phyloP scores from a whole-genome alignment of 495 filamentous ascomycete genomes.

The Lasiosphaeris hirsuta region DNA sequence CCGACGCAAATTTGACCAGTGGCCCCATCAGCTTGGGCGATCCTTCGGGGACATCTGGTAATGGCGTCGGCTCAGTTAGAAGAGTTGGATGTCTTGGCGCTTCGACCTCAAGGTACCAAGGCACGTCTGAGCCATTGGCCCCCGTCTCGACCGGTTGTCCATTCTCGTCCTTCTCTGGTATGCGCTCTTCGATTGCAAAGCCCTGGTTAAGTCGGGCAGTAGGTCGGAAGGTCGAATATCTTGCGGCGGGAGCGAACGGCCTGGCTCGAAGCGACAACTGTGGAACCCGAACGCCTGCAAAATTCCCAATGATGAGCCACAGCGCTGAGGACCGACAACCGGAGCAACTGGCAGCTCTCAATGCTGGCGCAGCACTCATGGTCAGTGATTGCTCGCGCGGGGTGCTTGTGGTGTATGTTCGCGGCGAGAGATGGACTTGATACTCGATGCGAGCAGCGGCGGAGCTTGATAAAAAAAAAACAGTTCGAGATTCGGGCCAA shows the following conservation, averaged over 20 bases:
- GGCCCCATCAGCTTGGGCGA: conserved; percentile 69
- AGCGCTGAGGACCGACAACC: conserved; percentile 27
- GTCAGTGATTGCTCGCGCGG: background rate
- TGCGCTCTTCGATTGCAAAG: conserved; percentile 23
- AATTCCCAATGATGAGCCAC: conserved; percentile 21
- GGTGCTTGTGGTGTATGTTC: background rate
- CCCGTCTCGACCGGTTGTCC: background rate
- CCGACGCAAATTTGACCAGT: conserved; percentile 72
- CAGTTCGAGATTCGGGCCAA: no score
- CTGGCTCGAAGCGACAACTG: background rate
- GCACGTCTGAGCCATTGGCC: conserved; percentile 31
- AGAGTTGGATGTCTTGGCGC: conserved; percentile 47
- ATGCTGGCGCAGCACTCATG: conserved; percentile 18
- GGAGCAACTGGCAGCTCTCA: conserved; percentile 26
- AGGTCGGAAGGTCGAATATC: conserved; percentile 25
- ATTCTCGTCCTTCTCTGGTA: conserved; percentile 2
- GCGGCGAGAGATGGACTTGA: background rate
- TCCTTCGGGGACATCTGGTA: conserved; percentile 72
- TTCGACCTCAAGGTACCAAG: conserved; percentile 88
- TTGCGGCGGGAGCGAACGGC: conserved; percentile 1
- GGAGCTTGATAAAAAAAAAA: no score
- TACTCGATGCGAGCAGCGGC: background rate
- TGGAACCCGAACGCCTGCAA: conserved; percentile 8
- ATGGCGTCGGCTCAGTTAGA: conserved; percentile 56
- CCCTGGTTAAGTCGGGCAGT: conserved; percentile 10